Conservation (phyloP, 2,329 filamentous ascomycete species). For the Clathrospora elynae region DNA sequence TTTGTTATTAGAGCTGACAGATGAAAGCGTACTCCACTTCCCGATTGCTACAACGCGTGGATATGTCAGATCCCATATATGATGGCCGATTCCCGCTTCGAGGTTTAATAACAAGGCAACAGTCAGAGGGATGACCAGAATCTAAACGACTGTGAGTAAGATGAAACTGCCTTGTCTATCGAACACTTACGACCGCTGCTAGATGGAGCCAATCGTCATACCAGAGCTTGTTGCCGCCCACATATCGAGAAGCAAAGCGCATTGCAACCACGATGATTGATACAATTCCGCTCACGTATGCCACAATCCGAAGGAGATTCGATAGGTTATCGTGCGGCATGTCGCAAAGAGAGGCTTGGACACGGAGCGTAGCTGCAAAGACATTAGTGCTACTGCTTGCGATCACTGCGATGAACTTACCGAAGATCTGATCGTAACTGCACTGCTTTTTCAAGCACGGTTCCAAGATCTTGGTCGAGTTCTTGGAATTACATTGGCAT, state of each 20-base stretch:
- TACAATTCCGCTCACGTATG: conserved; percentile 7
- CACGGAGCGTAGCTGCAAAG: conserved; percentile 1
- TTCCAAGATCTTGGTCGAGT: conserved; percentile 9
- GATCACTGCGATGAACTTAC: not conserved
- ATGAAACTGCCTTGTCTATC: not conserved
- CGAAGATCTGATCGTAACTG: conserved; percentile 5
- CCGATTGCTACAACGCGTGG: conserved; percentile 4
- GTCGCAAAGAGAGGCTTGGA: conserved; percentile 8
- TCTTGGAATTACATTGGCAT: conserved; percentile 11
- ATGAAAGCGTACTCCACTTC: conserved; percentile 3
- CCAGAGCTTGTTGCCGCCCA: conserved; percentile 4
- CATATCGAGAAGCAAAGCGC: conserved; percentile 8
- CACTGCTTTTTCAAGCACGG: conserved; percentile 6
- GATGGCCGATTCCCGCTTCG: conserved; percentile 3
- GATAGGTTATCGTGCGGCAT: conserved; percentile 5
- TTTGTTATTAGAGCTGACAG: too few species aligned
- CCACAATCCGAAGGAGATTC: not conserved
- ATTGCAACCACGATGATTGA: conserved; percentile 7
- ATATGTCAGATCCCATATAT: conserved; percentile 10
- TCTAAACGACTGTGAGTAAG: conserved; percentile 1
- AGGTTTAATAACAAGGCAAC: not conserved
- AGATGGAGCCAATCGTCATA: conserved; percentile 11
- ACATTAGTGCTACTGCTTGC: not conserved
- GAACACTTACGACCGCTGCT: conserved; percentile 3
- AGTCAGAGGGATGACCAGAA: conserved; percentile 6